These are phyloP conservation scores for Chalciporus piperatoides DNA, from an alignment of 1,284 basidiomycete species.

Conservation along the genomic window DNA sequence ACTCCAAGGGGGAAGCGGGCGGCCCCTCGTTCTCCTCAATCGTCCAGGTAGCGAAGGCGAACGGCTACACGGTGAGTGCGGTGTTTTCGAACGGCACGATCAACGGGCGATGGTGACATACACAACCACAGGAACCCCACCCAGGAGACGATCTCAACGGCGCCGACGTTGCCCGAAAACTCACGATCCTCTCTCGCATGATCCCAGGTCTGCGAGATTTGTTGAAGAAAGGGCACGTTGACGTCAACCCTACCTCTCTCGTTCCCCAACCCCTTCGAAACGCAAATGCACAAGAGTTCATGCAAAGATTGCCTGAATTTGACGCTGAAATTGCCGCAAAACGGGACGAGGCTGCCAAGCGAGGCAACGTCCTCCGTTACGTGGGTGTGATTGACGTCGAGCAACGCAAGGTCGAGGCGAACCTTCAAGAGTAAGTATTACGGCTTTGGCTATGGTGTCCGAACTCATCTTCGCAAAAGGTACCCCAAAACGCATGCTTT, in stretches of 20 bases:
- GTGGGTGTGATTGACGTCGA: slow-evolving; percentile 91
- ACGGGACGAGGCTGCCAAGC: slow-evolving; percentile 71
- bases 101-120: slow-evolving; percentile 1
- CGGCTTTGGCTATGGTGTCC: neutral
- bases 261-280: slow-evolving; percentile 75
- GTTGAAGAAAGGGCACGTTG: slow-evolving; percentile 69
- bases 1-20: slow-evolving; percentile 61
- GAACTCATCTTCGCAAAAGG: slow-evolving; percentile 38
- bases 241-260: slow-evolving; percentile 82
- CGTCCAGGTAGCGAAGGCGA: slow-evolving; percentile 84
- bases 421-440: slow-evolving; percentile 71
- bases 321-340: slow-evolving; percentile 79
- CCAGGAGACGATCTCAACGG: slow-evolving; percentile 96
- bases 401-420: slow-evolving; percentile 56
- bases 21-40: slow-evolving; percentile 83
- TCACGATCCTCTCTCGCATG: slow-evolving; percentile 89
- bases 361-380: slow-evolving; percentile 85
- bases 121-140: slow-evolving; percentile 77
- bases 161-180: slow-evolving; percentile 94
- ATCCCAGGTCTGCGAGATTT: slow-evolving; percentile 53
- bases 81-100: neutral
- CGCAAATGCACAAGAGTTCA: slow-evolving; percentile 80
- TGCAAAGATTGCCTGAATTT: slow-evolving; percentile 77
- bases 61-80: slow-evolving; percentile 81
- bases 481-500: slow-evolving; percentile 91